Evolutionary conservation across 371 early-diverging fungal genomes (phyloP).

Genomic region (Mortierella sp.): DNA sequence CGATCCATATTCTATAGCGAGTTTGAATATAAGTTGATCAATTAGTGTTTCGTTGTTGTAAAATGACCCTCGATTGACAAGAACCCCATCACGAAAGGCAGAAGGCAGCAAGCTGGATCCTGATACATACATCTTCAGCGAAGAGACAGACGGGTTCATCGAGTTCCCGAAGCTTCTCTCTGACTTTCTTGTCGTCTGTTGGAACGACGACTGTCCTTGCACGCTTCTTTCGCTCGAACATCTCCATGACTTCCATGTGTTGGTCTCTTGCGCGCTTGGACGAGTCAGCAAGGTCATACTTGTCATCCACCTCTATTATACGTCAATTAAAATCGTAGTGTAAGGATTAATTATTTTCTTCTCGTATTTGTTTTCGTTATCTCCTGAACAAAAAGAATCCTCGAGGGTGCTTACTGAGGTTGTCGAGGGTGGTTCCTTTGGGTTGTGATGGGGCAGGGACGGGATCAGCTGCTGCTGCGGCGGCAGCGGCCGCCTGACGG

Average conservation of each 20-base stretch:
- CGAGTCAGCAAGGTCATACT: conserved; percentile 61
- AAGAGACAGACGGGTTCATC: conserved; percentile 93
- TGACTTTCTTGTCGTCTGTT: conserved; percentile 90
- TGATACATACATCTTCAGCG: conserved; percentile 88
- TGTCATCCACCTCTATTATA: conserved; percentile 40
- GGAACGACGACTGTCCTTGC: conserved; percentile 91
- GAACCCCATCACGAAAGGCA: too few species aligned
- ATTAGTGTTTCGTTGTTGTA: neutral
- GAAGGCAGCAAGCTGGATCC: too few species aligned
- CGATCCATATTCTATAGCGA: conserved; percentile 87
- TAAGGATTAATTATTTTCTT: neutral
- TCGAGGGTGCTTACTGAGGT: conserved; percentile 22
- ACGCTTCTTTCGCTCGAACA: conserved; percentile 87
- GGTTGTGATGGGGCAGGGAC: conserved; percentile 13
- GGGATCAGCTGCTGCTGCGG: conserved; percentile 8
- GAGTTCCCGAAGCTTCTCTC: conserved; percentile 80
- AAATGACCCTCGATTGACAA: neutral
- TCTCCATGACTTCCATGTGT: conserved; percentile 81
- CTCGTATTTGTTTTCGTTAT: neutral
- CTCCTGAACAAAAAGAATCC: neutral
- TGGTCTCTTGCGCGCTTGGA: conserved; percentile 71
- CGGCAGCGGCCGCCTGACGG: conserved; percentile 39
- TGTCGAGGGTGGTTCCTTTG: conserved; percentile 29
- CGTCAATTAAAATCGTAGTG: neutral
- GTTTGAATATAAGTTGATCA: neutral